Percentiles rank a stretch among this genome's conserved stretches.
Evolutionary conservation across 2,329 filamentous ascomycete species (phyloP).

Genomic region (Camptophora hylomeconis): DNA sequence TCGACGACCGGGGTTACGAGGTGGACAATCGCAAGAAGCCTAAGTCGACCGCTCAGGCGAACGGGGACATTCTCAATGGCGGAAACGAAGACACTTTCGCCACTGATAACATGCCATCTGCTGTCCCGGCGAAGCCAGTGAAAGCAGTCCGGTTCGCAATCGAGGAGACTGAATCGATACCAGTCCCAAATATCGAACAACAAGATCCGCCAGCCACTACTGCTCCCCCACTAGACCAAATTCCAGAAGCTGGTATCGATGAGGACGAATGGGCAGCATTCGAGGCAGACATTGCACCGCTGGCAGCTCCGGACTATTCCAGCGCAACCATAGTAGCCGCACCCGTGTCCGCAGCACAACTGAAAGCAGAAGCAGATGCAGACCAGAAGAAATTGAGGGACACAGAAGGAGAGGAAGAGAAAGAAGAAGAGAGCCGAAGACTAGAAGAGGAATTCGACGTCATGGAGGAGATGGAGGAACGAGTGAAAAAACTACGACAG

Average conservation of each 20-base stretch:
- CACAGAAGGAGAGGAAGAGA: constrained; percentile 50
- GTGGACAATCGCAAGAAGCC: constrained; percentile 12
- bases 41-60: constrained; percentile 8
- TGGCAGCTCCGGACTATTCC: constrained; percentile 21
- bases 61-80: too few relatives aligned
- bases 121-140: too few relatives aligned
- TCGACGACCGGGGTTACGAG: constrained; percentile 8
- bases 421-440: constrained; percentile 61
- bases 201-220: neutral
- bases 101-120: too few relatives aligned
- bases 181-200: too few relatives aligned
- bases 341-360: constrained; percentile 51
- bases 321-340: constrained; percentile 56
- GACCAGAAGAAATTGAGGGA: constrained; percentile 37
- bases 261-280: constrained; percentile 81
- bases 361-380: constrained; percentile 42
- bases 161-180: too few relatives aligned
- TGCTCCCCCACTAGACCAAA: constrained; percentile 7
- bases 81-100: constrained; percentile 19
- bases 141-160: too few relatives aligned
- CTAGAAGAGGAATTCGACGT: constrained; percentile 69
- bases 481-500: constrained; percentile 56
- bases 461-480: constrained; percentile 65
- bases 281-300: constrained; percentile 60
- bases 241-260: constrained; percentile 36